Evolutionary conservation across 257 asterid species (phyloP).

Genomic region (Solanum arcanum): DNA sequence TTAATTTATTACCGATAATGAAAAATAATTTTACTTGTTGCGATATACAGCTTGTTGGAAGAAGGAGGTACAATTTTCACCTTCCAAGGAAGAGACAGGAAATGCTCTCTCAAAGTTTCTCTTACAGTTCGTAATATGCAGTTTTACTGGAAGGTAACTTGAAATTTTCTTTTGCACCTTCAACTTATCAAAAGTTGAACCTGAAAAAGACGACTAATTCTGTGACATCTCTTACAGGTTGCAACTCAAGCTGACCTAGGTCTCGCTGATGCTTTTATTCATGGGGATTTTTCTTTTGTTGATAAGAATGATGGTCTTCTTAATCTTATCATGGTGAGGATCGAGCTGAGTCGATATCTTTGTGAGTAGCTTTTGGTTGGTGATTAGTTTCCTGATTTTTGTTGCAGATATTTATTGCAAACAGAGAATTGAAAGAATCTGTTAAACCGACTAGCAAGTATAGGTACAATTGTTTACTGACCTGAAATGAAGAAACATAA

Average conservation of each 20-base stretch:
- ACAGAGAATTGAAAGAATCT: constrained; percentile 47
- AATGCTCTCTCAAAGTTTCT: constrained; percentile 34
- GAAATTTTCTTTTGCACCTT: background rate
- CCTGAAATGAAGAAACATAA: background rate
- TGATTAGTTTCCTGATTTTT: background rate
- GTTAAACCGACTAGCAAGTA: constrained; percentile 27
- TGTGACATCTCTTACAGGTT: constrained; percentile 16
- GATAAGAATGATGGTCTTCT: constrained; percentile 60
- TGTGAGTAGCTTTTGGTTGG: background rate
- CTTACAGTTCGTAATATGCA: constrained; percentile 56
- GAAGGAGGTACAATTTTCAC: constrained; percentile 64
- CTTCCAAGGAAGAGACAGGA: constrained; percentile 40
- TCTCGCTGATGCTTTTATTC: constrained; percentile 77
- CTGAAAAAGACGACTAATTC: background rate
- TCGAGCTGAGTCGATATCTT: background rate
- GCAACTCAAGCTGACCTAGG: constrained; percentile 79
- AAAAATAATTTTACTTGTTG: background rate
- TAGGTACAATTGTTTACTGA: constrained; percentile 21
- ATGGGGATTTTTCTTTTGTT: constrained; percentile 71
- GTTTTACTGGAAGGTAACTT: constrained; percentile 72
- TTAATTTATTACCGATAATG: background rate
- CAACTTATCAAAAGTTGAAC: background rate
- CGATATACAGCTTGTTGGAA: constrained; percentile 43
- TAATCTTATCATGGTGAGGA: constrained; percentile 60
- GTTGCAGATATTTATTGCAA: constrained; percentile 54